Percentiles rank a stretch among this genome's conserved stretches.
Conservation (phyloP, 345 rosid species). For the Adansonia digitata region DNA sequence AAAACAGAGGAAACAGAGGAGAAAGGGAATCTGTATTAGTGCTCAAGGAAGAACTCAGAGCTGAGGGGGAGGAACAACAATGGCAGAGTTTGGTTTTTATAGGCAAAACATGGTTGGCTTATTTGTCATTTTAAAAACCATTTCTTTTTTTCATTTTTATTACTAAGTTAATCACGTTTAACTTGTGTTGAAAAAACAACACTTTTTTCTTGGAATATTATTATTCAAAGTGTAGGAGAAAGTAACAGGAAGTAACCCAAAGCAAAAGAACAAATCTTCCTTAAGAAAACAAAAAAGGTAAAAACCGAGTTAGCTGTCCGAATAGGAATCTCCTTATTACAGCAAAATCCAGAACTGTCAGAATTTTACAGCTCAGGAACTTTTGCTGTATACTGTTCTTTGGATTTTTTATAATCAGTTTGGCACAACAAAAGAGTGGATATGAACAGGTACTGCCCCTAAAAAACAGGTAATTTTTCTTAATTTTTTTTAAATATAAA, state of each 20-base stretch:
- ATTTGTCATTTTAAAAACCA: not conserved
- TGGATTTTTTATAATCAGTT: not conserved
- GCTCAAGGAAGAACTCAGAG: conserved; percentile 3
- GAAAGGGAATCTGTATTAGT: not conserved
- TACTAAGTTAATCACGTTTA: conserved; percentile 6
- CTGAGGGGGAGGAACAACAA: conserved; percentile 23
- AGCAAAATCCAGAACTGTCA: conserved; percentile 8
- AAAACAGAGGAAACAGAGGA: not conserved
- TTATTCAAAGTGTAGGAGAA: conserved; percentile 11
- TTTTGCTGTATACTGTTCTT: not conserved
- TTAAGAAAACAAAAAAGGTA: not conserved
- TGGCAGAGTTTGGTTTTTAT: conserved; percentile 23
- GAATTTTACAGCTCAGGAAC: too few relatives aligned
- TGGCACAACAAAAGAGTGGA: conserved; percentile 10
- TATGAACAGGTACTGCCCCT: not conserved
- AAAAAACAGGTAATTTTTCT: not conserved
- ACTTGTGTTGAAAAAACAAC: conserved; percentile 10
- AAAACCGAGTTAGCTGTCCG: conserved; percentile 1
- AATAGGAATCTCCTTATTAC: not conserved
- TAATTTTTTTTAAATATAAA: not conserved
- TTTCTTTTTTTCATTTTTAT: not conserved
- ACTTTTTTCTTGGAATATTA: not conserved
- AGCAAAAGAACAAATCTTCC: not conserved
- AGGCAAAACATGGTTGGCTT: conserved; percentile 14
- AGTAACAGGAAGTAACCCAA: conserved; percentile 13